These are phyloP conservation scores for Fraxinus xanthoxyloides DNA, from an alignment of 305 asterid genomes.

Conservation along the genomic window DNA sequence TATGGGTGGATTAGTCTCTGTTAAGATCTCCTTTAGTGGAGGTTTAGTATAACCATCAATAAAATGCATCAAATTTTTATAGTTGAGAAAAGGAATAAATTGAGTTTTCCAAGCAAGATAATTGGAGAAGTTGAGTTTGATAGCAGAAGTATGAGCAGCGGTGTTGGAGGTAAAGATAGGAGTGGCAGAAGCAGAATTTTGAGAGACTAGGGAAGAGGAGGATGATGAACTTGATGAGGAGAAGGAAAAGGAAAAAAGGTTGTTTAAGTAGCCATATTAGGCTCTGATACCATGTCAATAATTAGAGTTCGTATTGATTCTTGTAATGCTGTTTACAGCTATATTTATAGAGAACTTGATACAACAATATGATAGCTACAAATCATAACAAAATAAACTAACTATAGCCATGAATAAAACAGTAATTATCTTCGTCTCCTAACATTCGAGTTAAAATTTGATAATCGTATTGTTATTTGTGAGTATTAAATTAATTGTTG, in stretches of 20 bases:
- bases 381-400: no score
- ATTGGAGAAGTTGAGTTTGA: neutral
- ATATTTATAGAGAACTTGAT: neutral
- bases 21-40: neutral
- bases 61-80: neutral
- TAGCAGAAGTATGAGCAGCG: neutral
- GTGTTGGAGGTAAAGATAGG: neutral
- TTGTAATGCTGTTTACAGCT: neutral
- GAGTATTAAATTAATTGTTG: no score
- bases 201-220: neutral
- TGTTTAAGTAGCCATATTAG: neutral
- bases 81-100: neutral
- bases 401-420: no score
- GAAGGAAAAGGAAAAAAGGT: no score
- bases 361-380: neutral
- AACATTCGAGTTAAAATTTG: no score
- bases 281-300: neutral
- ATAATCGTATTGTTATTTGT: no score
- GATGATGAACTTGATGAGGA: neutral
- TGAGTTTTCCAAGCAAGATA: neutral
- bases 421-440: no score
- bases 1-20: neutral
- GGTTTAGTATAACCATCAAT: neutral
- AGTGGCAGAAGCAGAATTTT: neutral
- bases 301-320: neutral